Base-by-base conservation (phyloP, 768 basidiomycete genomes). In the Favolaschia claudopus region DNA sequence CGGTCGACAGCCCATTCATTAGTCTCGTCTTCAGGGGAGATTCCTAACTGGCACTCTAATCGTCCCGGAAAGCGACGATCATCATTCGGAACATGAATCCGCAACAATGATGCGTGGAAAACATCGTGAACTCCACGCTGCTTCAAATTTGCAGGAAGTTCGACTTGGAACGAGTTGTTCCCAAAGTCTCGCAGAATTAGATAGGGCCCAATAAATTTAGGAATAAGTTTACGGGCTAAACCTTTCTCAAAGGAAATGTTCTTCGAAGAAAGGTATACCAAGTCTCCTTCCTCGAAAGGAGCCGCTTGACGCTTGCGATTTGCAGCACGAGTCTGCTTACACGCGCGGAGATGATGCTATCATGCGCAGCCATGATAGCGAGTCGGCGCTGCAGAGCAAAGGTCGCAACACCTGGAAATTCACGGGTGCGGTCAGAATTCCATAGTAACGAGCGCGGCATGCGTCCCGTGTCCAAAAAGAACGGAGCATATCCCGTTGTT, bases 51-150 rank as follows among this genome's bases (percentile, higher is more conserved):
- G 20, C 20, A 33, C 12, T 53, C 51, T 2, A 53, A 29, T 5
- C 51, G 20, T 7, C 51, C 51, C 7, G 40, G 51, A 24, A 53
- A 53, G 3, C 51, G 8, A 3, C 51, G 39, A 29, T 72, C 61
- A 49, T 82, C 74, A 56, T 82, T 83, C 0, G 76, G 67, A 2
- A 66, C 8, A 32, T 74, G 72, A 0, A 67, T 64, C 0, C 67
- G 17, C 0, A 82, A 66, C 14, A 75, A 53, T 1, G 72, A 75
- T 0, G 72, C 63, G 49, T 83, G 51, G 19, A 53, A 53, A 5
- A 53, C 14, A 17, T 53, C 22, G 19, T 53, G 51, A 7, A 53
- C 39, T 13, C 58, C 70, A 5, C 55, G 32, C 8, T 57, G 70
- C 22, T 65, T 68, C 3, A 76, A 57, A 59, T 55, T 13, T 38